A percentile compares a stretch with the other conserved stretches of the same genome.
phyloP scores from a whole-genome alignment of 345 rosid genomes.

The Cardamine occulta region DNA sequence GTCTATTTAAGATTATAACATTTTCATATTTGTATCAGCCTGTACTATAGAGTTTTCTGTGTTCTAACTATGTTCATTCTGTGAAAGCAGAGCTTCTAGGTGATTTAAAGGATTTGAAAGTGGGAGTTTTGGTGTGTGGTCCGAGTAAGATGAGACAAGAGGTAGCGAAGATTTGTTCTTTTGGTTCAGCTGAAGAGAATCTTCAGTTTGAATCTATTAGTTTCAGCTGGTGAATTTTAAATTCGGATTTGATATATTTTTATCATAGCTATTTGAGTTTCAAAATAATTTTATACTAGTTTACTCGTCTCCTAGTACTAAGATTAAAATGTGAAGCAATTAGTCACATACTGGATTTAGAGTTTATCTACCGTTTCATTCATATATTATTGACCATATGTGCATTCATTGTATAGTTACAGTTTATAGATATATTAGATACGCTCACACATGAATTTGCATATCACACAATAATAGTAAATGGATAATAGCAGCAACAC shows the following conservation, averaged over 20 bases:
- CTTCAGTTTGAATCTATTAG: slow-evolving; percentile 75
- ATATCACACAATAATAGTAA: too few relatives aligned
- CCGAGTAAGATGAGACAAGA: slow-evolving; percentile 74
- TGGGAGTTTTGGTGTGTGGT: slow-evolving; percentile 78
- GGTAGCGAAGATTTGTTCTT: slow-evolving; percentile 64
- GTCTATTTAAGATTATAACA: slow-evolving; percentile 40
- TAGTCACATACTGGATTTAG: not conserved
- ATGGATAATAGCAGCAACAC: too few relatives aligned
- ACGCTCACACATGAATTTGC: too few relatives aligned
- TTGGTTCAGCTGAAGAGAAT: slow-evolving; percentile 51
- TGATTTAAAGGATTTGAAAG: slow-evolving; percentile 54
- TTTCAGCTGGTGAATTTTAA: slow-evolving; percentile 66
- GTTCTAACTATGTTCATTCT: not conserved
- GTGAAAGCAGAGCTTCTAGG: slow-evolving; percentile 53
- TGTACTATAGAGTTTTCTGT: not conserved
- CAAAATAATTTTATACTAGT: not conserved
- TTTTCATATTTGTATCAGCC: not conserved
- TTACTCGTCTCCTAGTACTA: not conserved
- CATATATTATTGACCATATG: too few relatives aligned
- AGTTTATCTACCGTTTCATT: too few relatives aligned
- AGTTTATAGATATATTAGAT: too few relatives aligned
- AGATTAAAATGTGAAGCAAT: not conserved
- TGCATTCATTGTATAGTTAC: too few relatives aligned
- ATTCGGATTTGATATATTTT: slow-evolving; percentile 8
- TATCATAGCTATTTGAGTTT: not conserved